Evolutionary conservation across 192 early-diverging fungal species (phyloP), one percentile per base, ranked within the genome.

Genomic region (Gaertneriomyces semiglobifer): DNA sequence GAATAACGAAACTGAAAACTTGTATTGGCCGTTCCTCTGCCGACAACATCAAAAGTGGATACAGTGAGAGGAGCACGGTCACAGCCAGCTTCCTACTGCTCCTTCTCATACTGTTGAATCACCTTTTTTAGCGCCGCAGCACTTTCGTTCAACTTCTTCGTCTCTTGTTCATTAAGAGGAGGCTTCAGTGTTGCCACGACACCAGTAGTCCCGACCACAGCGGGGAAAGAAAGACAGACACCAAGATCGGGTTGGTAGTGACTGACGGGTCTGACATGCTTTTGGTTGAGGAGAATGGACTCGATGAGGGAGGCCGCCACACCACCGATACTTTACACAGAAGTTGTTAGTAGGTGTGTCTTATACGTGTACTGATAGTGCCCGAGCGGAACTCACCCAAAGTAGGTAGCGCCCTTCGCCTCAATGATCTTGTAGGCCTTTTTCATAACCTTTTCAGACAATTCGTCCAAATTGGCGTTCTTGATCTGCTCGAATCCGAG

Each of bases 341-440:
- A 52, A 5, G 50, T 18, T 57, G 55, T 25, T 25, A 39, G 55
- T 16, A 14, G 18, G 1, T 58, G 39, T 44, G 20, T 8, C 16
- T 45, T 20, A 52, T 48, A 12, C 12, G 7, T 3, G n/a, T 3
- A 3, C 14, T 5, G 39, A 44, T 0, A 57, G 4, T 11, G 55
- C 1, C 20, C 1, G 12, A 18, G 39, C 44, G 20, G 6, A 46
- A 43, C 60, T 46, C 25, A 46, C 38, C 60, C 91, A 69, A 84
- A 93, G 77, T 88, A 88, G 0, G 92, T 92, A 4, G 90, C 86
- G 14, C 92, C 92, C 75, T 94, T 94, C 59, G 89, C 79, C 11
- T 89, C 85, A 54, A 94, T 94, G 65, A 94, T 94, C 51, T 81
- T 81, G 60, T 91, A 90, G 0, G 92, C 92, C 72, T 91, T 92